A percentile compares a stretch with the other conserved stretches of the same genome.
Evolutionary conservation across 805 yeast genomes (phyloP).

Genomic region (Vanderwaltozyma tropicalis): DNA sequence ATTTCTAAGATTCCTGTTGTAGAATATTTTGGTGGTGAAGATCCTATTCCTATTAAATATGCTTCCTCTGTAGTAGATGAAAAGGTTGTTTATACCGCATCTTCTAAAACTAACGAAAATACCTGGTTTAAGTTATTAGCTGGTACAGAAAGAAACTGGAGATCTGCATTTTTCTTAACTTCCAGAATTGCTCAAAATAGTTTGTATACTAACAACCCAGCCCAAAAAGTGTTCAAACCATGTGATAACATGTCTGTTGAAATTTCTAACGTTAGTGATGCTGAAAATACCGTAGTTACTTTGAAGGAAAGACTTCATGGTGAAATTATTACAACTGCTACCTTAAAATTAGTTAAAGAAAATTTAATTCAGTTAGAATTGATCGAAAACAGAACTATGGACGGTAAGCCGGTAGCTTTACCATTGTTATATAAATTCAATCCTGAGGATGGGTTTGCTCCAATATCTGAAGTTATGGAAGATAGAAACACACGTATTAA

Average conservation of each 20-base stretch:
- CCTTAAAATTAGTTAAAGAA: constrained; percentile 41
- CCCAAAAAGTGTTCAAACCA: constrained; percentile 73
- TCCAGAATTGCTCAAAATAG: constrained; percentile 76
- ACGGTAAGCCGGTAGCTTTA: constrained; percentile 61
- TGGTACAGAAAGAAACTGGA: constrained; percentile 73
- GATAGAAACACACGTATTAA: constrained; percentile 90
- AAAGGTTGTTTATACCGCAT: constrained; percentile 31
- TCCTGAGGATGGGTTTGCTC: constrained; percentile 89
- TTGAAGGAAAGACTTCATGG: constrained; percentile 69
- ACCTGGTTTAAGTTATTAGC: constrained; percentile 77
- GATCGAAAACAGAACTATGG: constrained; percentile 83
- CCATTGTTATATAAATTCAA: constrained; percentile 69
- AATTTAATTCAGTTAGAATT: constrained; percentile 56
- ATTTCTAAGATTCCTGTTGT: constrained; percentile 69
- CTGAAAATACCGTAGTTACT: constrained; percentile 48
- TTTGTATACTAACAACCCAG: constrained; percentile 69
- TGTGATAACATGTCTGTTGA: constrained; percentile 50
- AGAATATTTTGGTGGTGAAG: constrained; percentile 76
- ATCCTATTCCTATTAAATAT: constrained; percentile 33
- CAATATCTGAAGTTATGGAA: constrained; percentile 80
- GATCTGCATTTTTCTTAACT: constrained; percentile 78
- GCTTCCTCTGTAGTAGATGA: constrained; percentile 17
- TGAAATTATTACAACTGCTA: constrained; percentile 53
- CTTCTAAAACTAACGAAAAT: constrained; percentile 29
- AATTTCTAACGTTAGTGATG: constrained; percentile 41